Evolutionary conservation across 345 rosid genomes (phyloP), one percentile per base, ranked within the genome.

Genomic region (Luvunga scandens): DNA sequence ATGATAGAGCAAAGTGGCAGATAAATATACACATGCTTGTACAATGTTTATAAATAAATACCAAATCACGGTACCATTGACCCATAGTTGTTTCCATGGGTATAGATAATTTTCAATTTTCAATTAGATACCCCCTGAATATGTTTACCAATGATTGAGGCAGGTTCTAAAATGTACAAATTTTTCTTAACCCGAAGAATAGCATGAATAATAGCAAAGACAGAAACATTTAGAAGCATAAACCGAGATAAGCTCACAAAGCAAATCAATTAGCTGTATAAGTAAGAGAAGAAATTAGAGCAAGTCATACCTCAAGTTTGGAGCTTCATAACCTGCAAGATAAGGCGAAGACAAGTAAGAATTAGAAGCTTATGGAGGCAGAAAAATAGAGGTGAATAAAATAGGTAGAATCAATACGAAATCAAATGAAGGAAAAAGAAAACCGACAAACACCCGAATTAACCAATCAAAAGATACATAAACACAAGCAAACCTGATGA

Each of bases 301-400:
- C 3, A 53, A 74, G 42, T 50, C 71, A 76, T 78, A 91, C 98
- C 97, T 93, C 66, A 91, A 85, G 80, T 91, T 90, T 69, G 95
- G 97, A 86, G 98, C 90, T 83, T 91, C 95, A 80, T 77, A 95
- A 71, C 98, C 98, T 95, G 94, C 85, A 82, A 19, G 53, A 70
- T 9, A 36, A 64, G 36, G 13, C 63, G 42, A 69, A 45, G 4
- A 45, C 10, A 71, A 75, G 77, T 19, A 85, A 71, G 61, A 66
- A 19, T 75, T 28, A 2, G 56, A 50, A 50, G 57, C 50, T 12
- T 13, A 13, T 45, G 9, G 34, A 63, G 67, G 5, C 45, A 74
- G 39, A 34, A 4, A 13, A 34, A 34, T 34, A 34, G 18, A 27
- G 7, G 31, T 57, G 21, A n/a, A 12, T 0, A 16, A 68, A 68